Percentiles rank a stretch among this genome's conserved stretches.
These are phyloP conservation scores for Neurospora africana DNA, from an alignment of 495 filamentous ascomycete species.

Conservation along the genomic window DNA sequence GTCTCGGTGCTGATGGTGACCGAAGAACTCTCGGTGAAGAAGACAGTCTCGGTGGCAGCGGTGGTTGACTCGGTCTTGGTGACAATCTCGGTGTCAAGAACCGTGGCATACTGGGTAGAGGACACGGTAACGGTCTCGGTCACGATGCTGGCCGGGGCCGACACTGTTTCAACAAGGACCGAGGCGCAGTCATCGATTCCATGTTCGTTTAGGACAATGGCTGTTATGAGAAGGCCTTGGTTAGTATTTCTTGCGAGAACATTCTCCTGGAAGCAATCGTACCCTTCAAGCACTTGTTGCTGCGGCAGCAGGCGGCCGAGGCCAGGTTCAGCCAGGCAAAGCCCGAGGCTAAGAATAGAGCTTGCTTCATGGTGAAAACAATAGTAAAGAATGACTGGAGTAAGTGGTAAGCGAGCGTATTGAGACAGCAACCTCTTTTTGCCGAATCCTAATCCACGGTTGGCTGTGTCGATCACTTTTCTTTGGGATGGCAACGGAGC, in stretches of 20 bases:
- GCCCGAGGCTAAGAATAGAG: not conserved
- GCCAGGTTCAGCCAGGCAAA: slow-evolving; percentile 7
- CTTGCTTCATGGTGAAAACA: slow-evolving; percentile 5
- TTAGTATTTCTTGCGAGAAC: not conserved
- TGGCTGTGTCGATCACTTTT: not conserved
- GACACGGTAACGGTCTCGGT: slow-evolving; percentile 2
- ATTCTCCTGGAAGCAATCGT: not conserved
- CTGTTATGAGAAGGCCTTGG: not conserved
- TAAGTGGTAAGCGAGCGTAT: slow-evolving; percentile 1
- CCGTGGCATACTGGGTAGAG: slow-evolving; percentile 4
- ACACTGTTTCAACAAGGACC: slow-evolving; percentile 6
- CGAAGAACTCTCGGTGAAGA: slow-evolving; percentile 6
- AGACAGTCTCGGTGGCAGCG: slow-evolving; percentile 1
- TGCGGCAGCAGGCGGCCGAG: slow-evolving; percentile 10
- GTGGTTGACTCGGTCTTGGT: not conserved
- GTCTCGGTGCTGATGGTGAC: not conserved
- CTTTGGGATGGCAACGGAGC: not conserved
- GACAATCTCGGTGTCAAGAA: not conserved
- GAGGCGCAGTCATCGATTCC: slow-evolving; percentile 6
- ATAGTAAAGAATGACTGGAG: slow-evolving; percentile 1
- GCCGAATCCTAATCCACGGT: not conserved
- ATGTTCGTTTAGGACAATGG: not conserved
- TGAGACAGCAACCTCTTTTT: not conserved
- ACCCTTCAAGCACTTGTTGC: slow-evolving; percentile 11
- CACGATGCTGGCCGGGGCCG: slow-evolving; percentile 1